phyloP scores from a whole-genome alignment of 1,139 yeast genomes.

The Candida sanyaensis region DNA sequence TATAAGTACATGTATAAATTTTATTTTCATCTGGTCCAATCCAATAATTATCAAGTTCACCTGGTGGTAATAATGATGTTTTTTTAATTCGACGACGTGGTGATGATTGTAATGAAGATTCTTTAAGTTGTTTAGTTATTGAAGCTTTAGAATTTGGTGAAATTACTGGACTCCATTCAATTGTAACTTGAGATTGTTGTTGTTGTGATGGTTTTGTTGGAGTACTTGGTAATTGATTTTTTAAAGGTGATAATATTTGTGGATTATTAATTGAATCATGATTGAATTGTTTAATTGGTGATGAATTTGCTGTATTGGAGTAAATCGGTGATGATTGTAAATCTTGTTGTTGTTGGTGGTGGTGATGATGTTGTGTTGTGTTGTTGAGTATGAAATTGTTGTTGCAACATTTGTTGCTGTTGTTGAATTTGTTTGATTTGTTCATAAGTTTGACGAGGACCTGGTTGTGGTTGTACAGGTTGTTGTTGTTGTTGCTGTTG shows the following conservation, averaged over 20 bases:
- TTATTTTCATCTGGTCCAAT: slow-evolving; percentile 75
- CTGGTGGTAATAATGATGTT: slow-evolving; percentile 83
- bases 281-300: slow-evolving; percentile 33
- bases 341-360: slow-evolving; percentile 7
- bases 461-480: slow-evolving; percentile 6
- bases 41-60: slow-evolving; percentile 83
- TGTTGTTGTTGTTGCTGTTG: slow-evolving; percentile 1
- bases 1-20: slow-evolving; percentile 70
- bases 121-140: slow-evolving; percentile 37
- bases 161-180: slow-evolving; percentile 60
- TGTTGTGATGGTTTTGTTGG: slow-evolving; percentile 24
- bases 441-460: slow-evolving; percentile 6
- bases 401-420: slow-evolving; percentile 14
- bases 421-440: slow-evolving; percentile 11
- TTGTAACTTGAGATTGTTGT: slow-evolving; percentile 9
- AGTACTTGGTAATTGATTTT: slow-evolving; percentile 30
- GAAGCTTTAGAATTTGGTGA: slow-evolving; percentile 45
- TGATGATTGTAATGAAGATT: slow-evolving; percentile 40
- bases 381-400: slow-evolving; percentile 11
- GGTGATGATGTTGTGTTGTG: too few species aligned
- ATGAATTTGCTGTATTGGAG: slow-evolving; percentile 18
- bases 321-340: slow-evolving; percentile 27
- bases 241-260: slow-evolving; percentile 41
- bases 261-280: slow-evolving; percentile 25
- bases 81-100: slow-evolving; percentile 52